A percentile compares a stretch with the other conserved stretches of the same genome.
phyloP scores from a whole-genome alignment of 2,329 filamentous ascomycete genomes.

The Neospermospora avenae region DNA sequence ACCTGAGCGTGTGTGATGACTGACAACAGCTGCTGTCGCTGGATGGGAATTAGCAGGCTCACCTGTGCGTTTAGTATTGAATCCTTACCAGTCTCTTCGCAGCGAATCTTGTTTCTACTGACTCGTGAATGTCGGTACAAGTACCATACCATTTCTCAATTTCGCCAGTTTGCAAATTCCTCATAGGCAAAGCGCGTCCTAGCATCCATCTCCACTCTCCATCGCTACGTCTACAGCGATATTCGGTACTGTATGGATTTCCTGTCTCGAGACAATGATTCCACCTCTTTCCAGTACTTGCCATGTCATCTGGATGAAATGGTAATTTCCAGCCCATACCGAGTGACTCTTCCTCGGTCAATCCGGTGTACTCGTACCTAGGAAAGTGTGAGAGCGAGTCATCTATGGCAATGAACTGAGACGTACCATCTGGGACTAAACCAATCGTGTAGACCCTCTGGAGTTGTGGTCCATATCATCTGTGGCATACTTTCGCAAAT shows the following conservation, averaged over 20 bases:
- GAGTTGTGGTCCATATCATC: constrained; percentile 69
- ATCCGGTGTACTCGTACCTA: constrained; percentile 69
- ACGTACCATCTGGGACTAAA: constrained; percentile 67
- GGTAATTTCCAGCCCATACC: constrained; percentile 60
- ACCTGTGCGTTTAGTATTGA: no score
- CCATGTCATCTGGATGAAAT: constrained; percentile 69
- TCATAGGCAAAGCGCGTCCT: constrained; percentile 66
- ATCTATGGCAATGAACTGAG: background rate
- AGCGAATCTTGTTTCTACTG: constrained; percentile 63
- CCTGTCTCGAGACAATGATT: constrained; percentile 61
- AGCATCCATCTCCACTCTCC: constrained; percentile 80
- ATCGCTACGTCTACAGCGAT: constrained; percentile 62
- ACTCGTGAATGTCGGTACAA: constrained; percentile 75
- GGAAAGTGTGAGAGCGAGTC: background rate
- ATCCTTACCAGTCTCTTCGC: constrained; percentile 53
- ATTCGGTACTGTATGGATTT: constrained; percentile 66
- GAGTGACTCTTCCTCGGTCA: constrained; percentile 58
- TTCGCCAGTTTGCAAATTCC: constrained; percentile 59
- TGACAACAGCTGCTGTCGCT: constrained; percentile 64
- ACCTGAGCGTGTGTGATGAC: constrained; percentile 74
- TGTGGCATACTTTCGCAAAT: constrained; percentile 74
- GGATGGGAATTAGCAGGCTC: background rate
- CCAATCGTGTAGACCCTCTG: constrained; percentile 67
- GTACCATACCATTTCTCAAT: constrained; percentile 81
- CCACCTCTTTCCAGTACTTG: constrained; percentile 55